Base-by-base conservation (phyloP, 2,329 filamentous ascomycete species). In the Pseudocercospora fijiensis region DNA sequence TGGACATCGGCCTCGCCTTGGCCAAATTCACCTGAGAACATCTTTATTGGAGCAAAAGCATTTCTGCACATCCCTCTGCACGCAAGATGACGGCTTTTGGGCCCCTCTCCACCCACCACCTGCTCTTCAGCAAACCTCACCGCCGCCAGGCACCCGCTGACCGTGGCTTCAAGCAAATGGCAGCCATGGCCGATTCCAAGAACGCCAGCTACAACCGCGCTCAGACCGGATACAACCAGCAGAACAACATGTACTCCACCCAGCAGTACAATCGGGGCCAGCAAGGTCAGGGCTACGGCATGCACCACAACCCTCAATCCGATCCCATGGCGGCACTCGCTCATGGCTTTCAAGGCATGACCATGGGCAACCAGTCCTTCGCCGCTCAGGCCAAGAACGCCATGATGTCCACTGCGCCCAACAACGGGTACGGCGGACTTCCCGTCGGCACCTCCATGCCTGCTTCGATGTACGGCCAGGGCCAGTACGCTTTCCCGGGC, bases 301-400 rank as follows among this genome's bases (percentile, higher is more conserved):
- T 74, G 71, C 71, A 74, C 60, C 71, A 72, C 55, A 69, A 70
- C 64, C 68, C 68, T 57, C 65, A 63, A 63, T 65, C 71, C 66
- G 74, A 74, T 58, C 64, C 68, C 57, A 73, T 78, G 69, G 70
- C 74, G 26, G 70, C 74, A 52, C 70, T 78, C 64, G 70, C 76
- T 75, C 75, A 78, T 72, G 69, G 71, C 65, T 76, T 78, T 60
- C 76, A 77, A 74, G 76, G 75, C 70, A 76, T 78, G 73, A 77
- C 74, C 68, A 66, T 78, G 67, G 69, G 70, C 52, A 72, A 72
- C 65, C 68, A 71, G 53, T 66, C 73, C 61, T 77, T 75, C 70
- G 72, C 73, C 26, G 69, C 73, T 61, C 73, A 76, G 66, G 70
- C 69, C 68, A 75, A 74, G 72, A 73, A 70, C 65, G 71, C 70